These are phyloP conservation scores for Herpetomonas tarakana DNA, from an alignment of 208 protist genomes.

Conservation along the genomic window DNA sequence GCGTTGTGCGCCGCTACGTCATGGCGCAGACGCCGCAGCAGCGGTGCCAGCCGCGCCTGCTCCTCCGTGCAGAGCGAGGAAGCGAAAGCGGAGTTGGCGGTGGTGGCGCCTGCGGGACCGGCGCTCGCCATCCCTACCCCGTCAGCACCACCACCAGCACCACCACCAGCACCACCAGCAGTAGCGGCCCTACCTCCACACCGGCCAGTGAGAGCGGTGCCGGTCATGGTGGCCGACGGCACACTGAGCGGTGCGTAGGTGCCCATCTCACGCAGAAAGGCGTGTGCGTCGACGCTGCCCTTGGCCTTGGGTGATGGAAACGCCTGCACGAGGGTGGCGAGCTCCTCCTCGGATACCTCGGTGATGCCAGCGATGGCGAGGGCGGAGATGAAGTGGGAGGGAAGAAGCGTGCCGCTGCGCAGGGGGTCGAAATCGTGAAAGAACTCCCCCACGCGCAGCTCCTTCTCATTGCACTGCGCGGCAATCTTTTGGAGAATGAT, in stretches of 20 bases:
- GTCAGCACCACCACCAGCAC: not conserved
- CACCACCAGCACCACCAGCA: not conserved
- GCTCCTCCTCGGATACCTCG: constrained; percentile 33
- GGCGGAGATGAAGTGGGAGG: constrained; percentile 53
- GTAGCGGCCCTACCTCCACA: not conserved
- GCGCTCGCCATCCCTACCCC: not conserved
- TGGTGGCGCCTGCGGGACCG: not conserved
- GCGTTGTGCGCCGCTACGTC: constrained; percentile 60
- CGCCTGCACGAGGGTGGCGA: constrained; percentile 36
- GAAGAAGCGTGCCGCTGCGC: constrained; percentile 50
- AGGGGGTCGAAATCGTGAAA: constrained; percentile 85
- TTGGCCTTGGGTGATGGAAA: constrained; percentile 28
- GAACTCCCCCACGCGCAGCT: constrained; percentile 64
- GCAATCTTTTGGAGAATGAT: constrained; percentile 50
- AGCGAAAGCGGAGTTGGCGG: not conserved
- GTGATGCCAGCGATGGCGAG: constrained; percentile 62
- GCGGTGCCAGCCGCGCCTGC: constrained; percentile 13
- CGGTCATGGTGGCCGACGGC: not conserved
- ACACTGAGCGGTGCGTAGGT: constrained; percentile 18
- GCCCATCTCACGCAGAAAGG: constrained; percentile 39
- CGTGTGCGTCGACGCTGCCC: constrained; percentile 34
- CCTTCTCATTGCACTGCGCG: constrained; percentile 41
- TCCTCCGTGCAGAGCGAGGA: constrained; percentile 10
- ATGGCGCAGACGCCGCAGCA: constrained; percentile 51
- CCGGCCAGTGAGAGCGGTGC: not conserved